Conservation (phyloP, 1,139 yeast species). For the Zhuliangozyma parablackwelliae region DNA sequence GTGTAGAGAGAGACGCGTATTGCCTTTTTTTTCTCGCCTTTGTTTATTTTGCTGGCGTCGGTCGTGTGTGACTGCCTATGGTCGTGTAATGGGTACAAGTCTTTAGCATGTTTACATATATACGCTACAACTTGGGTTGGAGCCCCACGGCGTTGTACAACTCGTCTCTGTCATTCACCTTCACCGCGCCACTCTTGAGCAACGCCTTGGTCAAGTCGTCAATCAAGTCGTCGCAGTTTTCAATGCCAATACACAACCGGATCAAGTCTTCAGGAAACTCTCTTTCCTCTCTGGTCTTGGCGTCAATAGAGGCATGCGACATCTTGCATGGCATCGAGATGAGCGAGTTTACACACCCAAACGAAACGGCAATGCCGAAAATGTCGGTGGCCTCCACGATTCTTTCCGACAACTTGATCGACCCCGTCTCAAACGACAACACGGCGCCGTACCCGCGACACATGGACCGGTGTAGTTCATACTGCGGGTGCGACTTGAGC, state of each 20-base stretch:
- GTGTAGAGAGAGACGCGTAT: neutral
- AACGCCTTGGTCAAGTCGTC: constrained; percentile 72
- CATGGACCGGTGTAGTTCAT: constrained; percentile 71
- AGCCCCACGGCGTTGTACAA: constrained; percentile 40
- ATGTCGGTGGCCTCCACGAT: constrained; percentile 73
- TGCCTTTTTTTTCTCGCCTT: neutral
- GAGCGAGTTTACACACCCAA: constrained; percentile 89
- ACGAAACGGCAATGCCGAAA: constrained; percentile 87
- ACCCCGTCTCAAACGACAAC: constrained; percentile 82
- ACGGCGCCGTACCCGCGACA: constrained; percentile 90
- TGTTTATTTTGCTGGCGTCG: neutral
- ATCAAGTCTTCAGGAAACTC: constrained; percentile 89
- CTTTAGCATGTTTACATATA: no score
- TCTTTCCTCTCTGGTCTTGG: constrained; percentile 78
- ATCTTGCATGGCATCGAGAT: constrained; percentile 90
- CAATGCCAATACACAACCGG: constrained; percentile 85
- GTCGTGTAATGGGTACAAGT: no score
- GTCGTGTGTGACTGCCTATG: no score
- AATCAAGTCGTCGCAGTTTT: constrained; percentile 60
- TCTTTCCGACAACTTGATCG: constrained; percentile 58
- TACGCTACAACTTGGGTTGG: constrained; percentile 32
- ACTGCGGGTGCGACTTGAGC: constrained; percentile 72
- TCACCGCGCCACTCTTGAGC: constrained; percentile 58
- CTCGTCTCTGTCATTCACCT: constrained; percentile 39
- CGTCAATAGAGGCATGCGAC: constrained; percentile 96